Conservation (phyloP, 2,329 filamentous ascomycete species). For the Huntiella moniliformis region DNA sequence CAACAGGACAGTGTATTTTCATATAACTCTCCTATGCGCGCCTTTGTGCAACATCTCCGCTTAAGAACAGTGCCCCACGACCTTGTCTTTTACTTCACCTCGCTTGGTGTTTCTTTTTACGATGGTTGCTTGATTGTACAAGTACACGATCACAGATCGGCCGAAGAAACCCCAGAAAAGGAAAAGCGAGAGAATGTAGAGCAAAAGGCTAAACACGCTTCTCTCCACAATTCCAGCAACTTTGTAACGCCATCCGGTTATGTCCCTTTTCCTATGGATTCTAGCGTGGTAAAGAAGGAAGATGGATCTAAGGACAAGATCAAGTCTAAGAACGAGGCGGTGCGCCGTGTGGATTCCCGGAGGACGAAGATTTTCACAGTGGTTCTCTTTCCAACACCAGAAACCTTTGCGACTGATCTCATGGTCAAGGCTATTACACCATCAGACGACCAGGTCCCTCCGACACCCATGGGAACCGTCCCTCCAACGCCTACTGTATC, state of each 20-base stretch:
- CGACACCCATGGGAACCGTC: constrained; percentile 31
- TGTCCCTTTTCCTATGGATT: constrained; percentile 51
- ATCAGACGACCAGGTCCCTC: constrained; percentile 19
- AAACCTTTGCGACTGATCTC: constrained; percentile 59
- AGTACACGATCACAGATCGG: constrained; percentile 69
- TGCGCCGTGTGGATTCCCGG: constrained; percentile 38
- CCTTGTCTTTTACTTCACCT: constrained; percentile 59
- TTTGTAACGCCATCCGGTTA: constrained; percentile 81
- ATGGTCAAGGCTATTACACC: constrained; percentile 58
- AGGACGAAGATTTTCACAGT: constrained; percentile 46
- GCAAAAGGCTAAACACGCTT: constrained; percentile 50
- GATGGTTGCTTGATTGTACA: constrained; percentile 91
- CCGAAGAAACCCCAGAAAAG: constrained; percentile 40
- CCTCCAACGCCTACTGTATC: constrained; percentile 43
- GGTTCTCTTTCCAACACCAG: constrained; percentile 67
- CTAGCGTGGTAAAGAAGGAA: constrained; percentile 18
- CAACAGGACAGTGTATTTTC: constrained; percentile 81
- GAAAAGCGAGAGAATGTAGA: constrained; percentile 30
- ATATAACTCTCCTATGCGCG: constrained; percentile 81
- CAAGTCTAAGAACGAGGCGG: constrained; percentile 21
- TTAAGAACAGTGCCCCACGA: constrained; percentile 72
- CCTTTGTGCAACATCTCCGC: constrained; percentile 59
- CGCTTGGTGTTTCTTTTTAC: constrained; percentile 62
- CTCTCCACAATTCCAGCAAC: constrained; percentile 80
- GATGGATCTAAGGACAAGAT: constrained; percentile 19